Conservation (phyloP, 164 flowering plant species). For the Protea cynaroides region DNA sequence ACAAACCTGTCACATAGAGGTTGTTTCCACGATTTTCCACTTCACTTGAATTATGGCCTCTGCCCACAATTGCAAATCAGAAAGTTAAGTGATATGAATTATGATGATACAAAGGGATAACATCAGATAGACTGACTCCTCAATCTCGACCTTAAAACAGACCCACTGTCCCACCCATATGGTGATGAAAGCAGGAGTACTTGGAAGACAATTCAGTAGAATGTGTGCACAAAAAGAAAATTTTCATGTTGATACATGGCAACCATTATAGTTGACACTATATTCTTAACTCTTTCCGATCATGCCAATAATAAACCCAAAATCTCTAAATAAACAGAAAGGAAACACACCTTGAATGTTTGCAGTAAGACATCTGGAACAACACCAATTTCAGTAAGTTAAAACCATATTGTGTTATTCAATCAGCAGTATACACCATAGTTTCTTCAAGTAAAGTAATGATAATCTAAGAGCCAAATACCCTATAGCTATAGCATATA, state of each 20-base stretch:
- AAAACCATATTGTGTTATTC: too few species aligned
- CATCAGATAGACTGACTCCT: constrained; percentile 56
- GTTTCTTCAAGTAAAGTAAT: too few species aligned
- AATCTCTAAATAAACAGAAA: neutral
- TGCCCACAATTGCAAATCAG: constrained; percentile 20
- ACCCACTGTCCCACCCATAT: constrained; percentile 27
- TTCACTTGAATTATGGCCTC: constrained; percentile 54
- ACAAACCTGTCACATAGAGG: constrained; percentile 87
- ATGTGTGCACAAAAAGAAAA: neutral
- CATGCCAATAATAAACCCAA: too few species aligned
- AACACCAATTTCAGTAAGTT: neutral
- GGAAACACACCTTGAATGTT: constrained; percentile 52
- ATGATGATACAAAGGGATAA: neutral
- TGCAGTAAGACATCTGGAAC: constrained; percentile 77
- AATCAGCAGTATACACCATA: too few species aligned
- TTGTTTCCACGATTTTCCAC: constrained; percentile 93
- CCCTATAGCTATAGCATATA: too few species aligned
- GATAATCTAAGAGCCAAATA: too few species aligned
- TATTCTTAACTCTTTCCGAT: too few species aligned
- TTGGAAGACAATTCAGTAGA: constrained; percentile 7
- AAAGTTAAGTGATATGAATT: too few species aligned
- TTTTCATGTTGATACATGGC: neutral
- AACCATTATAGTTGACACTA: too few species aligned
- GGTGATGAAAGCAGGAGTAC: constrained; percentile 60
- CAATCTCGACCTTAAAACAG: constrained; percentile 54